Base-by-base conservation (phyloP, 2,329 filamentous ascomycete genomes). In the Talaromyces atroroseus region DNA sequence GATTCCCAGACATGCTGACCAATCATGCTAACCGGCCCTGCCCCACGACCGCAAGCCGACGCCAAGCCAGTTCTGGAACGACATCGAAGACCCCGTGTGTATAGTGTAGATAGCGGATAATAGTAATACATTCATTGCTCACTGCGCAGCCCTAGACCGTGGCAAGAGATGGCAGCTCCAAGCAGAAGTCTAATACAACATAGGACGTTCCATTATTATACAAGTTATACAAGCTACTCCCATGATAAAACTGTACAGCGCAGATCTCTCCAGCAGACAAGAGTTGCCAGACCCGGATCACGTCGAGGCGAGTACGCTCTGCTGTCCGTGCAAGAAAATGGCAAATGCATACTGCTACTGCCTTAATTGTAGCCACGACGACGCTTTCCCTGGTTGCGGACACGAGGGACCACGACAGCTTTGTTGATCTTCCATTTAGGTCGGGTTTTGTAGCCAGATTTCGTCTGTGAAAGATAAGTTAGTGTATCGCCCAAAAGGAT, bases 311-410 rank as follows among this genome's bases (percentile, higher is more conserved):
- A n/a, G n/a, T n/a, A n/a, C n/a, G n/a, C n/a, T n/a, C n/a, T n/a
- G n/a, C n/a, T n/a, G n/a, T n/a, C n/a, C n/a, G n/a, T n/a, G n/a
- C 21, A 52, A 52, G 46, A 34, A 45, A 36, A 26, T 36, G 34
- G 40, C 40, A 42, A 47, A 45, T 51, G 21, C 46, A 20, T 23
- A 16, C 12, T 46, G 2, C 24, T 24, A 46, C 42, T 26, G 14
- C 26, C 56, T 61, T 72, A 78, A 56, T 75, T 82, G 78, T 88
- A 88, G 70, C 80, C 77, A 74, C 86, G 85, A 65, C 81, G 77
- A 68, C 92, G 84, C 80, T 92, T 95, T 74, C 92, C 92, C 76
- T 95, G 88, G 78, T 96, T 97, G 67, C 94, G 86, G 56, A 83
- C 82, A 66, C 92, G 84, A 59, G 91, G 83, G 61, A 87, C 83